Evolutionary conservation across 805 yeast genomes (phyloP).

Genomic region (Schizosaccharomyces osmophilus): DNA sequence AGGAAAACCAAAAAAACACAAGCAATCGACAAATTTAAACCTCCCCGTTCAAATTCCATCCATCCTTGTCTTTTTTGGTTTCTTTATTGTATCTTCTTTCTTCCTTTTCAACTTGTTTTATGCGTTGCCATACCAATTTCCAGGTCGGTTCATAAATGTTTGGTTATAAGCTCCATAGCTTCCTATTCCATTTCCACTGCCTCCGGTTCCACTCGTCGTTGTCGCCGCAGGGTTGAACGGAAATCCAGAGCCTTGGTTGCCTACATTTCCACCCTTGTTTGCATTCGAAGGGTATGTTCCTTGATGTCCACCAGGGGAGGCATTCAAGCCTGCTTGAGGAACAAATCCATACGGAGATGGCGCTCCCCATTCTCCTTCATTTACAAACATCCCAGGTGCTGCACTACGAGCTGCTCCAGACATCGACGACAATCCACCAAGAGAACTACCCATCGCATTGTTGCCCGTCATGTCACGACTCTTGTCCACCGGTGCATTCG

Average conservation of each 20-base stretch:
- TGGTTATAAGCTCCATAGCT: not conserved
- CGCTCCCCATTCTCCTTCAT: not conserved
- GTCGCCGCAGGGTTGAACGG: not conserved
- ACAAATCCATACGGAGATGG: not conserved
- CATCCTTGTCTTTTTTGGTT: not conserved
- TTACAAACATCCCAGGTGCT: not conserved
- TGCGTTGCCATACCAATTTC: not conserved
- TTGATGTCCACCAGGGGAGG: not conserved
- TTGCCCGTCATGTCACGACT: not conserved
- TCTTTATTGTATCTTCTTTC: not conserved
- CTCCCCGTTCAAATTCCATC: not conserved
- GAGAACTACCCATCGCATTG: not conserved
- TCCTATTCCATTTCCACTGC: not conserved
- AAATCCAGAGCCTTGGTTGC: not conserved
- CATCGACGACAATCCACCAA: not conserved
- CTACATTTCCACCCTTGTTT: not conserved
- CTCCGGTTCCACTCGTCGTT: not conserved
- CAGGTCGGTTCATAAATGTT: not conserved
- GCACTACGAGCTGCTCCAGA: not conserved
- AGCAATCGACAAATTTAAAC: too few relatives aligned
- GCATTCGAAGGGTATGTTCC: not conserved
- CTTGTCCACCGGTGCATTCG: not conserved
- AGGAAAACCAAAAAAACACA: too few relatives aligned
- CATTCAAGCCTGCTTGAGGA: not conserved
- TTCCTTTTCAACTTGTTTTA: not conserved